Percentiles rank a stretch among this genome's conserved stretches.
Evolutionary conservation across 116 monocot species (phyloP).

Genomic region (Iris pallida): DNA sequence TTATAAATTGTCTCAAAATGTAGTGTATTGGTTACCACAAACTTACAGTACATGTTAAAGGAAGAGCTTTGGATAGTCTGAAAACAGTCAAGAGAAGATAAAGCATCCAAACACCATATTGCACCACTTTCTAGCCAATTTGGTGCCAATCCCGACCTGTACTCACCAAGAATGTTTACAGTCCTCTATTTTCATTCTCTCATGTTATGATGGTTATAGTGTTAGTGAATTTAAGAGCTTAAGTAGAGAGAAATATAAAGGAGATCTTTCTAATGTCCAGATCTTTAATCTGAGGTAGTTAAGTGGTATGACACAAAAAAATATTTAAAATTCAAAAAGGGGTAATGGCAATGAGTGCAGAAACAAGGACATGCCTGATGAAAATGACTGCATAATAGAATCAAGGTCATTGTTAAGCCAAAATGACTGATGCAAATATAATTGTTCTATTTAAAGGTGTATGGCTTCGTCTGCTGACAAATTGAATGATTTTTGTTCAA

Average conservation of each 20-base stretch:
- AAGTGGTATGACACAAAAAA: not conserved
- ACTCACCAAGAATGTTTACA: conserved; percentile 6
- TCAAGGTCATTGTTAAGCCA: conserved; percentile 84
- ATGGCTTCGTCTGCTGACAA: conserved; percentile 31
- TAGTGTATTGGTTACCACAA: too few species aligned
- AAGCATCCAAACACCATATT: conserved; percentile 35
- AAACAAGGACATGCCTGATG: conserved; percentile 72
- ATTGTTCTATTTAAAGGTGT: conserved; percentile 49
- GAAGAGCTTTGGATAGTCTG: conserved; percentile 59
- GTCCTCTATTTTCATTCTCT: too few species aligned
- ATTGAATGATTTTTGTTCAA: conserved; percentile 7
- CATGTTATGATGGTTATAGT: too few species aligned
- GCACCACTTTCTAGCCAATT: conserved; percentile 57
- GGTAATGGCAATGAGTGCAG: too few species aligned
- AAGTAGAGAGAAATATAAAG: conserved; percentile 57
- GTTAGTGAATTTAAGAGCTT: too few species aligned
- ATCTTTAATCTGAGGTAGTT: conserved; percentile 68
- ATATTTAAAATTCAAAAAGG: too few species aligned
- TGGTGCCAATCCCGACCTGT: conserved; percentile 82
- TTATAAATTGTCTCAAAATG: too few species aligned
- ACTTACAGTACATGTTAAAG: conserved; percentile 58
- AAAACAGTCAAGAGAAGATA: conserved; percentile 52
- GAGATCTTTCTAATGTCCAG: conserved; percentile 83
- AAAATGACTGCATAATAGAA: conserved; percentile 99
- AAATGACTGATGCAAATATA: conserved; percentile 67